These are phyloP conservation scores for Telopea speciosissima DNA, from an alignment of 177 flowering plant genomes.

Conservation along the genomic window DNA sequence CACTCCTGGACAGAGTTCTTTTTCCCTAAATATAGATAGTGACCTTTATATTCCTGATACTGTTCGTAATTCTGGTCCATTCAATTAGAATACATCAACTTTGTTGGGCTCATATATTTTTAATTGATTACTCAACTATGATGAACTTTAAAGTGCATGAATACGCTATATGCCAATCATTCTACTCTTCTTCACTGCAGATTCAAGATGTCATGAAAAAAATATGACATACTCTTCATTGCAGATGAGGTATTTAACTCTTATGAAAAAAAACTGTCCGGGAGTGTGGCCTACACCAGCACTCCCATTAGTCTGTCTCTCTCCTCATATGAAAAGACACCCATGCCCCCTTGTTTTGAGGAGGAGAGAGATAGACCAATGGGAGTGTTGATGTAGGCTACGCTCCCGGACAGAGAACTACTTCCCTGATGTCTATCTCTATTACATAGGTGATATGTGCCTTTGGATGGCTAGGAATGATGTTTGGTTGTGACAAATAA, in stretches of 20 bases:
- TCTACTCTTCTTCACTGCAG: conserved; percentile 30
- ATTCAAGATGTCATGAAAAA: conserved; percentile 82
- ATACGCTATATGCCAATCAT: neutral
- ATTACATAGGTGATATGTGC: conserved; percentile 73
- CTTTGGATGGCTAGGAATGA: conserved; percentile 94
- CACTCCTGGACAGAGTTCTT: no score
- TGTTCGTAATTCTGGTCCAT: no score
- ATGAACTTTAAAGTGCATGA: neutral
- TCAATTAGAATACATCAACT: neutral
- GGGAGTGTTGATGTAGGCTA: no score
- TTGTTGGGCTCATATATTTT: neutral
- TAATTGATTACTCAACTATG: neutral
- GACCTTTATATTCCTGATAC: neutral
- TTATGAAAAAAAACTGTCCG: no score
- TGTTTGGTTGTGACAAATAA: conserved; percentile 95
- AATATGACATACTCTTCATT: conserved; percentile 88
- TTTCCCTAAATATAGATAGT: no score
- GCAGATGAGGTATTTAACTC: conserved; percentile 79
- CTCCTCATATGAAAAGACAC: no score
- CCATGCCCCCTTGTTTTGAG: no score
- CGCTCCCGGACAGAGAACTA: no score
- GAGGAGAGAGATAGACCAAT: no score
- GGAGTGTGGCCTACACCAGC: no score
- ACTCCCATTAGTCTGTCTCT: no score
- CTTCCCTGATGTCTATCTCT: no score